phyloP scores from a whole-genome alignment of 2,329 filamentous ascomycete genomes.

The Ophiocordyceps camponoti-saundersi region DNA sequence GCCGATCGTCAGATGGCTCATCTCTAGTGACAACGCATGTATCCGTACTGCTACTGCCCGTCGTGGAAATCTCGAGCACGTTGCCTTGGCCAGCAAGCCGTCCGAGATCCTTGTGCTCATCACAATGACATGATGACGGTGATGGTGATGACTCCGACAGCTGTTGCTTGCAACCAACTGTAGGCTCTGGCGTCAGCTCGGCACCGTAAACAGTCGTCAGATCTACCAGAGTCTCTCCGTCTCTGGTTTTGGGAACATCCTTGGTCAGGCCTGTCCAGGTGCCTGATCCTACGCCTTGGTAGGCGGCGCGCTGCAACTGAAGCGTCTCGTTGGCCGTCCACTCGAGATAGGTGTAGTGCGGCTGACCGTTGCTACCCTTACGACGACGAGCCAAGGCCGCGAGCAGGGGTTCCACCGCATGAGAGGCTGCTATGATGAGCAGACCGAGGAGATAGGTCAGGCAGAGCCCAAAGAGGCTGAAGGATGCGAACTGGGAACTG shows the following conservation, averaged over 20 bases:
- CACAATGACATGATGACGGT: not conserved
- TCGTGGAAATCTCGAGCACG: not conserved
- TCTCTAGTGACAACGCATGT: not conserved
- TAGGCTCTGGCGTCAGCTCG: not conserved
- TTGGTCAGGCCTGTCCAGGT: not conserved
- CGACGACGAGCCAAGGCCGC: not conserved
- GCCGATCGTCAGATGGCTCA: not conserved
- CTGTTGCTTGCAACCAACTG: not conserved
- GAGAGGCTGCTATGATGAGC: not conserved
- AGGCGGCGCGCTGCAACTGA: not conserved
- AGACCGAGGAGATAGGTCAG: not conserved
- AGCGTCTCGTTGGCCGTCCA: not conserved
- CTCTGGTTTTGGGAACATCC: not conserved
- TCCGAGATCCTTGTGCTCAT: not conserved
- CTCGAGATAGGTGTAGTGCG: not conserved
- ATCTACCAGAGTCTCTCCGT: not conserved
- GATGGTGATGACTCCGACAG: not conserved
- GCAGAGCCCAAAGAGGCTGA: not conserved
- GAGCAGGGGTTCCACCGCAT: not conserved
- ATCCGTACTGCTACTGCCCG: not conserved
- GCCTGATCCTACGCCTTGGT: not conserved
- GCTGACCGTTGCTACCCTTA: no score
- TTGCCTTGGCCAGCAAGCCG: not conserved
- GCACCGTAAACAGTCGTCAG: not conserved
- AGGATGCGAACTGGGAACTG: not conserved